phyloP scores from a whole-genome alignment of 306 rosid genomes.

The Pueraria montana region DNA sequence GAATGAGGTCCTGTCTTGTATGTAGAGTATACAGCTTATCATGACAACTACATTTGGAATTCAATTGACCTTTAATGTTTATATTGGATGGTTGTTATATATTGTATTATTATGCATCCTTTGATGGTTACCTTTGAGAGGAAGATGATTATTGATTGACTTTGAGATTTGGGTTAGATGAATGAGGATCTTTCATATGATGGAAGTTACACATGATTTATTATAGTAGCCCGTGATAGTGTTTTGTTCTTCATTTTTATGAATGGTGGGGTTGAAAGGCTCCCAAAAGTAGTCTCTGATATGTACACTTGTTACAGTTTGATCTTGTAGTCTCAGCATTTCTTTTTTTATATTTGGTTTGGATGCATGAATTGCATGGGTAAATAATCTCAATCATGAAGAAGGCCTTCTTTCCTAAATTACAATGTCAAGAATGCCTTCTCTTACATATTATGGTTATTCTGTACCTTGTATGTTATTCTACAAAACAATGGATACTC shows the following conservation, averaged over 20 bases:
- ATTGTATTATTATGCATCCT: conserved; percentile 7
- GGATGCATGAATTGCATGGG: conserved; percentile 29
- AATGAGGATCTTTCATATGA: conserved; percentile 6
- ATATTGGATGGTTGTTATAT: background rate
- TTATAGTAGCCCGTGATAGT: background rate
- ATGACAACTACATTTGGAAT: conserved; percentile 5
- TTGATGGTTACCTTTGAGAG: conserved; percentile 27
- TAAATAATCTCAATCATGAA: conserved; percentile 36
- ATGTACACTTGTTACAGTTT: conserved; percentile 21
- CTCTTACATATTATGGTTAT: conserved; percentile 26
- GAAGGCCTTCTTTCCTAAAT: conserved; percentile 18
- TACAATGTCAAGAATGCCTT: conserved; percentile 35
- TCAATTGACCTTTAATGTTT: conserved; percentile 14
- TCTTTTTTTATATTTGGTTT: background rate
- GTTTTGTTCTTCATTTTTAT: conserved; percentile 39
- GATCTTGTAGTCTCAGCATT: conserved; percentile 21
- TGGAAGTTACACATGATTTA: conserved; percentile 33
- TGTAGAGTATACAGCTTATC: conserved; percentile 7
- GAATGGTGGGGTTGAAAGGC: background rate
- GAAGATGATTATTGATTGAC: conserved; percentile 12
- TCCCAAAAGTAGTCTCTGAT: conserved; percentile 27
- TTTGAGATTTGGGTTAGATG: conserved; percentile 18
- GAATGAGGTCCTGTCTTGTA: conserved; percentile 12
- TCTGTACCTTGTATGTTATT: conserved; percentile 27
- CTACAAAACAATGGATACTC: conserved; percentile 25